A percentile compares a stretch with the other conserved stretches of the same genome.
These are phyloP conservation scores for Phytophthora rubi DNA, from an alignment of 352 stramenopile species.

Conservation along the genomic window DNA sequence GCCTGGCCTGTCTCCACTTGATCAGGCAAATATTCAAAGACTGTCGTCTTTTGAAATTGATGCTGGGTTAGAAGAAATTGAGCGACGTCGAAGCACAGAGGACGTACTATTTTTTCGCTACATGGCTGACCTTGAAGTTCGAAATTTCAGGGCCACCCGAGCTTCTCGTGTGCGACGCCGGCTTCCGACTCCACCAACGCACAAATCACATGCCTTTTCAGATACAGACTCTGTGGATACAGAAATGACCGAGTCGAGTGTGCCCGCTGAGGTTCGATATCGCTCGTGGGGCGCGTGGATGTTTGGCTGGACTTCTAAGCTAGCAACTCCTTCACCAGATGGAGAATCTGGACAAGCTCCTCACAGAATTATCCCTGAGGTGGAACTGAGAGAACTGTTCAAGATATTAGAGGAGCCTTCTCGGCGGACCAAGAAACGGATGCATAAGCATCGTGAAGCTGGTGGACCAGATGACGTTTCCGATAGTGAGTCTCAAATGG, in stretches of 20 bases:
- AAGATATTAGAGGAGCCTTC: constrained; percentile 86
- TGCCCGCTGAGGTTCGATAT: constrained; percentile 78
- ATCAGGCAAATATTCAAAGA: constrained; percentile 18
- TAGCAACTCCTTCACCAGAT: constrained; percentile 46
- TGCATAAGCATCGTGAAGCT: constrained; percentile 41
- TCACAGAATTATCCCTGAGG: constrained; percentile 70
- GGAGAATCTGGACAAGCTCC: constrained; percentile 36
- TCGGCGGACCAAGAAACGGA: constrained; percentile 63
- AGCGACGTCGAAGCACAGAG: constrained; percentile 72
- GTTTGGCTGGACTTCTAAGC: constrained; percentile 85
- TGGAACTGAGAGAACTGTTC: constrained; percentile 87
- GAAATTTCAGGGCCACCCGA: constrained; percentile 35
- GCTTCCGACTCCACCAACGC: constrained; percentile 50
- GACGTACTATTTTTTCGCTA: constrained; percentile 90
- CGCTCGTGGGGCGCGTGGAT: constrained; percentile 86
- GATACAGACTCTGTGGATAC: constrained; percentile 86
- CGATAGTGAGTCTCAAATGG: constrained; percentile 45
- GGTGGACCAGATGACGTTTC: constrained; percentile 33
- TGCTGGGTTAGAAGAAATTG: constrained; percentile 70
- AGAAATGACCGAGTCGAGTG: constrained; percentile 68
- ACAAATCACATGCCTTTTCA: constrained; percentile 56
- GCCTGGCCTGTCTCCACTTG: background rate
- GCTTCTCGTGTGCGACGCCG: constrained; percentile 27
- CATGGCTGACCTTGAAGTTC: constrained; percentile 65
- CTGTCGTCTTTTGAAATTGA: constrained; percentile 40